A percentile compares a stretch with the other conserved stretches of the same genome.
Conservation (phyloP, 768 basidiomycete genomes). For the Jaapia argillacea region DNA sequence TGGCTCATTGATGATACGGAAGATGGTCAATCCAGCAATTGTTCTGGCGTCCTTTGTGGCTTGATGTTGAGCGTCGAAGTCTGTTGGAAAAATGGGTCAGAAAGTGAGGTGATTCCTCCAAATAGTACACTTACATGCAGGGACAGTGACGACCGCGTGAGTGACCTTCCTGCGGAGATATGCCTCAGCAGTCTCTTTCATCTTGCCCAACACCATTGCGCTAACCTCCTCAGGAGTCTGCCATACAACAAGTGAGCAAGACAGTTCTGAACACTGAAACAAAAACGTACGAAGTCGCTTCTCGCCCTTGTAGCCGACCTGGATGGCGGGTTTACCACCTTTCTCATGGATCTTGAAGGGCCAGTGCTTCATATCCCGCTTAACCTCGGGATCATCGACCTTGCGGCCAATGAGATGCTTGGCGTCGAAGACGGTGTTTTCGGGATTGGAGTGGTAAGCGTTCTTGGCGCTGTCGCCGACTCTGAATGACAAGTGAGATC, state of each 20-base stretch:
- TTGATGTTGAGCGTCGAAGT: conserved; percentile 37
- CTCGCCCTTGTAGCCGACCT: conserved; percentile 36
- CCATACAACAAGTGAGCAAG: neutral
- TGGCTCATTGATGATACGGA: conserved; percentile 40
- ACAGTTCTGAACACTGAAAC: neutral
- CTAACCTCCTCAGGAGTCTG: conserved; percentile 32
- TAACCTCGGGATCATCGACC: conserved; percentile 32
- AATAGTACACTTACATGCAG: conserved; percentile 20
- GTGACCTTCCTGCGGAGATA: conserved; percentile 34
- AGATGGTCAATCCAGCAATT: conserved; percentile 34
- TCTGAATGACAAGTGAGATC: conserved; percentile 17
- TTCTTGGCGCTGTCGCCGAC: conserved; percentile 98
- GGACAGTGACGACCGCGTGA: conserved; percentile 35
- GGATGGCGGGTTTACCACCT: conserved; percentile 37
- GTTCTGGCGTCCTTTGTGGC: conserved; percentile 36
- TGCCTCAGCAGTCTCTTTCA: conserved; percentile 39
- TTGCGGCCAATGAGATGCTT: conserved; percentile 41
- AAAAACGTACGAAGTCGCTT: conserved; percentile 26
- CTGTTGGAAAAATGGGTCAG: conserved; percentile 14
- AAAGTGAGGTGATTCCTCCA: neutral
- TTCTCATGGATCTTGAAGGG: conserved; percentile 23
- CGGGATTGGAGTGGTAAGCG: conserved; percentile 82
- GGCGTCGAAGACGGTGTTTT: conserved; percentile 48
- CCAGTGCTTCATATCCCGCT: conserved; percentile 35
- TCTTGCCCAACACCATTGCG: conserved; percentile 32